Evolutionary conservation across 2,329 filamentous ascomycete species (phyloP).

Genomic region (Monosporascus sp.): DNA sequence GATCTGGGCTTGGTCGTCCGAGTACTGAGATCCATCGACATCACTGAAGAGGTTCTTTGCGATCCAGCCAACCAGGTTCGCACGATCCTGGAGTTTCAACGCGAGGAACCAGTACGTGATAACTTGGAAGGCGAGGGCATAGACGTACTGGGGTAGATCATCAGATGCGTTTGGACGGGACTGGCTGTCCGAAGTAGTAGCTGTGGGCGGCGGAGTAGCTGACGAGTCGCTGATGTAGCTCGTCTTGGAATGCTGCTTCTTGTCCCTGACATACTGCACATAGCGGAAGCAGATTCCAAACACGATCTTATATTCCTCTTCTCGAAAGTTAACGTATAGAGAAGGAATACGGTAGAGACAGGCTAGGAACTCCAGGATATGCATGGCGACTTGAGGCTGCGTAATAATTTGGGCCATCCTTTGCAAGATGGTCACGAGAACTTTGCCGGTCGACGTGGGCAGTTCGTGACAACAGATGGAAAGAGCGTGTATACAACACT

Average conservation of each 20-base stretch:
- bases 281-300: slow-evolving; percentile 96
- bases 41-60: slow-evolving; percentile 81
- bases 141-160: slow-evolving; percentile 88
- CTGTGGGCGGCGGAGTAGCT: slow-evolving; percentile 14
- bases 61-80: slow-evolving; percentile 85
- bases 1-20: slow-evolving; percentile 90
- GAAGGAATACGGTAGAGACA: slow-evolving; percentile 79
- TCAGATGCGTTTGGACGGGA: slow-evolving; percentile 45
- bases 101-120: slow-evolving; percentile 97
- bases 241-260: slow-evolving; percentile 43
- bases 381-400: slow-evolving; percentile 83
- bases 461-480: slow-evolving; percentile 95
- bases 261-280: slow-evolving; percentile 79
- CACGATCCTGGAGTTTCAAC: slow-evolving; percentile 76
- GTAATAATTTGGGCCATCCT: slow-evolving; percentile 97
- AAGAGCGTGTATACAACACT: slow-evolving; percentile 89
- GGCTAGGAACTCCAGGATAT: slow-evolving; percentile 93
- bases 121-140: slow-evolving; percentile 88
- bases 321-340: slow-evolving; percentile 81
- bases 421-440: slow-evolving; percentile 77
- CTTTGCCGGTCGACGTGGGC: slow-evolving; percentile 80
- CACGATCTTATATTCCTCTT: slow-evolving; percentile 88
- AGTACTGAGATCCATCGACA: slow-evolving; percentile 64
- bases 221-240: slow-evolving; percentile 41
- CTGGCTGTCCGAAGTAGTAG: slow-evolving; percentile 19